Base-by-base conservation (phyloP, 2,329 filamentous ascomycete species). In the Fusarium continuum region DNA sequence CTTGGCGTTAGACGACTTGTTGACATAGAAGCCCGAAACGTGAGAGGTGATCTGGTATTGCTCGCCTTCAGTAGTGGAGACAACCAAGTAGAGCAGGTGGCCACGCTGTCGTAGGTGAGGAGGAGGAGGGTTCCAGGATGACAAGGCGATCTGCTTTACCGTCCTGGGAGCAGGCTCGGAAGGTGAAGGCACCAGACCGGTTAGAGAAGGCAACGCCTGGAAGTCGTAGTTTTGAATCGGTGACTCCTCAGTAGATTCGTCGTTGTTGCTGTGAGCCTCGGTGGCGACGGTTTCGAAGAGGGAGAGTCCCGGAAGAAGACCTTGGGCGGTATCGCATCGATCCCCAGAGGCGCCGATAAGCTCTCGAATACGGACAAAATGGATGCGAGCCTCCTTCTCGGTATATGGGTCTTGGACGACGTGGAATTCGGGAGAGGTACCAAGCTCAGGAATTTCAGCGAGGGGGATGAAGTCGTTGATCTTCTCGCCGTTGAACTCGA, bases 391-490 rank as follows among this genome's bases (percentile, higher is more conserved):
- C 79, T 99, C 95, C 81, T 97, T 98, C 81, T 99, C 95, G 36
- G 92, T 99, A 77, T 99, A 99, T 39, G 96, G 92, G 74, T 99
- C 95, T 78, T 97, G 91, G 50, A 97, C 88, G 69, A 99, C 80
- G 49, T 85, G 85, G 55, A 97, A 85, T 72, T 93, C 90, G 29
- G 93, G 91, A 62, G 93, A 88, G 28, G 89, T 79, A 48, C 87
- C 86, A 51, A 99, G 85, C 53, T 87, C 92, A 41, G 90, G 85
- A 51, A 99, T 91, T 74, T 99, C 94, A 50, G 92, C 93, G 61
- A 99, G 85, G 75, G 96, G 90, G 57, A 96, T 86, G 72, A 95
- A 98, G 78, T 99, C 95, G 77, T 98, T 98, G 83, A 99, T 90
- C 66, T 91, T 90, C 78, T 91, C 83, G 68, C 92, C 92, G 57